phyloP scores from a whole-genome alignment of 2,329 filamentous ascomycete genomes.

The Graphilbum sp. region DNA sequence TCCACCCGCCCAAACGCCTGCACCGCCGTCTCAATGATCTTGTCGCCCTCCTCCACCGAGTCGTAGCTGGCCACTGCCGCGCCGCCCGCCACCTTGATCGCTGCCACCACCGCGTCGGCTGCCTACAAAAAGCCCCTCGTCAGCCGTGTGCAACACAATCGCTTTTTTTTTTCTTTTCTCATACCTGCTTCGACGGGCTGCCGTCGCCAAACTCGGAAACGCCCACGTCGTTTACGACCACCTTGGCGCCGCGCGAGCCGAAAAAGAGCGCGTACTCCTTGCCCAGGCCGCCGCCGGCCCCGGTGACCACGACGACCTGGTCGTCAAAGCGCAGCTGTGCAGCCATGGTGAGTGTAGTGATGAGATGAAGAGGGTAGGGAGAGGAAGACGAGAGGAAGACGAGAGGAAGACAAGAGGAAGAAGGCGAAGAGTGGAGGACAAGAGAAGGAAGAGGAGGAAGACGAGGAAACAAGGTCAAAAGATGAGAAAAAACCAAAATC shows the following conservation, averaged over 20 bases:
- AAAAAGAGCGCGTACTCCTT: conserved; percentile 82
- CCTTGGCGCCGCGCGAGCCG: conserved; percentile 58
- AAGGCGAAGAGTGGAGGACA: neutral
- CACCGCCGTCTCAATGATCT: conserved; percentile 82
- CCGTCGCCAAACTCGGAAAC: too few relatives aligned
- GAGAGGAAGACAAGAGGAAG: neutral
- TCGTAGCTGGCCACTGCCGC: conserved; percentile 98
- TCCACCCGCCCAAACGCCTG: conserved; percentile 74
- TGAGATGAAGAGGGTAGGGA: neutral
- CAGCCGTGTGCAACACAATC: too few relatives aligned
- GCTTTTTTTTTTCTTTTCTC: too few relatives aligned
- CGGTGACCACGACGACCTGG: conserved; percentile 79
- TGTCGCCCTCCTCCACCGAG: conserved; percentile 80
- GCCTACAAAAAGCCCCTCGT: too few relatives aligned
- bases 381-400: neutral
- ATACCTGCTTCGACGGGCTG: too few relatives aligned
- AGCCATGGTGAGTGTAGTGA: conserved; percentile 27
- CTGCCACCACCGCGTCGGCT: conserved; percentile 69
- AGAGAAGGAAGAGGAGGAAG: too few relatives aligned
- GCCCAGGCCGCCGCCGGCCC: conserved; percentile 67
- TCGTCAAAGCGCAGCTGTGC: conserved; percentile 64
- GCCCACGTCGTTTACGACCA: conserved; percentile 95
- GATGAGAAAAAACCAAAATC: too few relatives aligned
- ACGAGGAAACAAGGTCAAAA: too few relatives aligned
- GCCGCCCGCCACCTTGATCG: conserved; percentile 76